phyloP scores from a whole-genome alignment of 2,329 filamentous ascomycete species.

The Fusarium torreyae region DNA sequence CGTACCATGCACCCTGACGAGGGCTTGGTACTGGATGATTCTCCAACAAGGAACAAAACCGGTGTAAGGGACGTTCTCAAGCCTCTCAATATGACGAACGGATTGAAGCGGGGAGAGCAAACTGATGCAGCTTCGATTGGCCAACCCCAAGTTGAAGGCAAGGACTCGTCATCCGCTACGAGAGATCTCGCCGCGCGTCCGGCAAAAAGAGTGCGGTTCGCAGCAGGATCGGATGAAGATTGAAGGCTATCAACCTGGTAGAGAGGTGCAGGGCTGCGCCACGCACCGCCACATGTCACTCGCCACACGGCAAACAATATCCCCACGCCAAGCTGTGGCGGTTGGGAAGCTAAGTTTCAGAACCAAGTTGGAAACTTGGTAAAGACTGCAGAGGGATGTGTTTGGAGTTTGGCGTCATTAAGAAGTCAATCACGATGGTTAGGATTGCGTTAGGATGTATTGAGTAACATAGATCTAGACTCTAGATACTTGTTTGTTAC shows the following conservation, averaged over 20 bases:
- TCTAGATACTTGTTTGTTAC: neutral
- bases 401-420: slow-evolving; percentile 35
- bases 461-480: neutral
- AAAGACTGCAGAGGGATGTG: slow-evolving; percentile 18
- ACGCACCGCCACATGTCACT: slow-evolving; percentile 24
- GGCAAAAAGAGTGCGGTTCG: slow-evolving; percentile 54
- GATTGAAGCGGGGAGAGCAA: slow-evolving; percentile 48
- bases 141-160: slow-evolving; percentile 19
- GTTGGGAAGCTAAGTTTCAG: slow-evolving; percentile 37
- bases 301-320: neutral
- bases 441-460: neutral
- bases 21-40: slow-evolving; percentile 57
- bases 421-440: slow-evolving; percentile 5
- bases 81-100: slow-evolving; percentile 29
- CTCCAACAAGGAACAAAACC: slow-evolving; percentile 24
- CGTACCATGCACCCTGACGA: slow-evolving; percentile 61
- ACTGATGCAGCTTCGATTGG: slow-evolving; percentile 29
- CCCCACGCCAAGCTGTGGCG: slow-evolving; percentile 29
- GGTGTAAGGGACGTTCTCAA: slow-evolving; percentile 14
- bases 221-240: slow-evolving; percentile 40
- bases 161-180: slow-evolving; percentile 26
- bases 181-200: slow-evolving; percentile 46
- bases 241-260: slow-evolving; percentile 16
- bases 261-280: slow-evolving; percentile 21
- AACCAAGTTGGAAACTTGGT: slow-evolving; percentile 43